Evolutionary conservation across 306 rosid genomes (phyloP), one percentile per base, ranked within the genome.

Genomic region (Ormosia semicastrata): DNA sequence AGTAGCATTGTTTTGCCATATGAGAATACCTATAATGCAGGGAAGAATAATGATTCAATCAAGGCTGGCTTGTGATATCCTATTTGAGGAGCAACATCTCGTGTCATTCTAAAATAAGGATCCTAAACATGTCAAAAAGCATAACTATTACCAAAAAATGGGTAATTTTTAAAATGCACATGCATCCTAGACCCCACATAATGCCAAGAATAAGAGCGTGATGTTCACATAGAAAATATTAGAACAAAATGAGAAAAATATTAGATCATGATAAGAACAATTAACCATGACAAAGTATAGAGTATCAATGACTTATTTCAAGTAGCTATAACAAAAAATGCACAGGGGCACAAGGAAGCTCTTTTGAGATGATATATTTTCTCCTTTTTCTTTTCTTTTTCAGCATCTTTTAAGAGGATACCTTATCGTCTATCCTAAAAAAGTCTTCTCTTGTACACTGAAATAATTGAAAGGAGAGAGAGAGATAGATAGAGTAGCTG

Each of bases 21-120:
- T 56, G 24, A 17, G 9, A 84, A 68, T 89, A 95, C 99, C 97
- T 95, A 97, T 77, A 95, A 81, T 36, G 99, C 97, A 49, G 99
- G 99, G 78, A 95, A 95, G 85, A 95, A 93, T 71, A 83, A 82
- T 56, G 98, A 89, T 66, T 95, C 98, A 10, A 96, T 96, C 90
- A 96, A 81, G 60, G 98, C 94, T 41, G 97, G 97, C 85, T 96
- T 93, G 85, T 89, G 85, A 81, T 83, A 89, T 54, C n/a, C n/a
- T n/a, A n/a, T n/a, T n/a, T n/a, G n/a, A n/a, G n/a, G n/a, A n/a
- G n/a, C n/a, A n/a, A n/a, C n/a, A n/a, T n/a, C n/a, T n/a, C n/a
- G n/a, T n/a, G n/a, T n/a, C n/a, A n/a, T 95, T 83, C 98, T 91
- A 71, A 95, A 95, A 83, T 92, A 95, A 80, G 98, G 95, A 91